These are phyloP conservation scores for Pueraria montana DNA, from an alignment of 306 rosid species.

Conservation along the genomic window DNA sequence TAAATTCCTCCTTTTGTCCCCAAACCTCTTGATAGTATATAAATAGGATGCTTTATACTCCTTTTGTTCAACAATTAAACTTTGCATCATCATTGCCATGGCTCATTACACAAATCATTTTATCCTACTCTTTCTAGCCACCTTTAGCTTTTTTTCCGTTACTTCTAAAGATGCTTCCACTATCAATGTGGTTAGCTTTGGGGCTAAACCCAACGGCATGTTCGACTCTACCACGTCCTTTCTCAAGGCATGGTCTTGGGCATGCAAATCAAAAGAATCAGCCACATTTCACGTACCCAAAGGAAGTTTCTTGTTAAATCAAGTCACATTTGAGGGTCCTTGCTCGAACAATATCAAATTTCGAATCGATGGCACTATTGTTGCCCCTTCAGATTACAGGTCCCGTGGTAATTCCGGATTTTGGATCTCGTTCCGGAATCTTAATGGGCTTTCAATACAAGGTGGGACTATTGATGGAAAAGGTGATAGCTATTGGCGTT, in stretches of 20 bases:
- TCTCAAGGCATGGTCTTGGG: slow-evolving; percentile 50
- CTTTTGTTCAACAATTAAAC: not conserved
- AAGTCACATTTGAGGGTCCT: slow-evolving; percentile 55
- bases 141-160: not conserved
- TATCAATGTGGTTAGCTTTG: slow-evolving; percentile 50
- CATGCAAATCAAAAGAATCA: slow-evolving; percentile 45
- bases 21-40: not conserved
- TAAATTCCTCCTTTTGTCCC: slow-evolving; percentile 27
- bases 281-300: slow-evolving; percentile 50
- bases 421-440: slow-evolving; percentile 55
- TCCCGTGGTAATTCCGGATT: slow-evolving; percentile 48
- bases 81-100: slow-evolving; percentile 11
- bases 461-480: slow-evolving; percentile 56
- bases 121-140: slow-evolving; percentile 21
- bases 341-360: slow-evolving; percentile 46
- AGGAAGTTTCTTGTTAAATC: slow-evolving; percentile 55
- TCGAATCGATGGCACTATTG: slow-evolving; percentile 52
- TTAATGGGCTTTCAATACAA: slow-evolving; percentile 39
- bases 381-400: slow-evolving; percentile 50
- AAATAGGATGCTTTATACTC: not conserved
- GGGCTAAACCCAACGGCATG: slow-evolving; percentile 43
- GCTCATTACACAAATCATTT: slow-evolving; percentile 12
- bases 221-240: slow-evolving; percentile 42
- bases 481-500: slow-evolving; percentile 48
- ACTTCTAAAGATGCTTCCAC: not conserved